These are phyloP conservation scores for Stereocaulon alpinum DNA, from an alignment of 495 filamentous ascomycete genomes.

Conservation along the genomic window DNA sequence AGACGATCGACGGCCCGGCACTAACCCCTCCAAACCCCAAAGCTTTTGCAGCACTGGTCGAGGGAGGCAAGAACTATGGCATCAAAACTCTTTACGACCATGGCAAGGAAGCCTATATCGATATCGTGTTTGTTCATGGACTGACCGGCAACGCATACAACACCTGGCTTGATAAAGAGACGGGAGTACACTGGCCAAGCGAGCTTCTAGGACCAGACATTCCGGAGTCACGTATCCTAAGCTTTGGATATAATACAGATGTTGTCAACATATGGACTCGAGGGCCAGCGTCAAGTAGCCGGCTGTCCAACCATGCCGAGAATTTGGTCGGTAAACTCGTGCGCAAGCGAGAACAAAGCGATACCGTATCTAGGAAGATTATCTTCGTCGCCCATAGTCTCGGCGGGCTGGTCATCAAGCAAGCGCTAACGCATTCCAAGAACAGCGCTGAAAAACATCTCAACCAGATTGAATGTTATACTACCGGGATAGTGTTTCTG, in stretches of 20 bases:
- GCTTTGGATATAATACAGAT: slow-evolving; percentile 37
- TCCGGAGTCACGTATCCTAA: slow-evolving; percentile 35
- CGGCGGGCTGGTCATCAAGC: slow-evolving; percentile 29
- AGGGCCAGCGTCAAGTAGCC: slow-evolving; percentile 15
- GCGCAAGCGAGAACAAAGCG: slow-evolving; percentile 4
- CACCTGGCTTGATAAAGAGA: slow-evolving; percentile 14
- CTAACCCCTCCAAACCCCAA: not conserved
- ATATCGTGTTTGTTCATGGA: slow-evolving; percentile 15
- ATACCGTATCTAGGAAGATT: slow-evolving; percentile 7
- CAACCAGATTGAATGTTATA: slow-evolving; percentile 23
- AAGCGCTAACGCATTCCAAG: slow-evolving; percentile 19
- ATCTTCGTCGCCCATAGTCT: slow-evolving; percentile 31
- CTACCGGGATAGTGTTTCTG: slow-evolving; percentile 33
- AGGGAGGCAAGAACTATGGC: slow-evolving; percentile 7
- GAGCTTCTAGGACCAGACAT: slow-evolving; percentile 34
- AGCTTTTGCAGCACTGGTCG: not conserved
- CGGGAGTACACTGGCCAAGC: slow-evolving; percentile 34
- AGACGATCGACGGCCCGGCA: not conserved
- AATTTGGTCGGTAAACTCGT: slow-evolving; percentile 23
- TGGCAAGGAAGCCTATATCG: not conserved
- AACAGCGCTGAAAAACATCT: slow-evolving; percentile 24
- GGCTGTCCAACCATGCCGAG: slow-evolving; percentile 23
- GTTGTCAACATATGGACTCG: slow-evolving; percentile 12
- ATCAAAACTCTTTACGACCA: slow-evolving; percentile 1
- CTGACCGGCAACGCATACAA: slow-evolving; percentile 10